Base-by-base conservation (phyloP, 2,329 filamentous ascomycete species). In the Cadophora malorum region DNA sequence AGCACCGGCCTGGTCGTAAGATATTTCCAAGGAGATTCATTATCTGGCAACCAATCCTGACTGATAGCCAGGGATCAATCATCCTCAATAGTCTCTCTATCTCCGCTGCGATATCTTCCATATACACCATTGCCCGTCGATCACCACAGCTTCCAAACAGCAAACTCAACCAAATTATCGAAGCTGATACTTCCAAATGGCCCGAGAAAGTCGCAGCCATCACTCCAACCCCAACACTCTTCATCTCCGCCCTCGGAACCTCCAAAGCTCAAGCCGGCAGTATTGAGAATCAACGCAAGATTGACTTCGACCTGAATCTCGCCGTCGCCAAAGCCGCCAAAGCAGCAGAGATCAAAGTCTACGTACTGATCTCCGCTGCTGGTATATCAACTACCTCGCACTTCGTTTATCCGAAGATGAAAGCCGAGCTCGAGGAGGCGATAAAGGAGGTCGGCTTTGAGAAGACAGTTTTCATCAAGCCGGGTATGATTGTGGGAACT, bases 261-360 rank as follows among this genome's bases (percentile, higher is more conserved):
- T 97, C 94, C 0, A 87, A 89, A 59, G 90, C 83, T 0, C 84
- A 85, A 14, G 94, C 93, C 0, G 94, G 94, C 69, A 84, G 91
- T 66, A 81, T 97, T 71, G 90, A 88, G 28, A 88, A 90, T 70
- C 95, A 97, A 80, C 91, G 93, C 81, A 91, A 92, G 77, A 91
- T 97, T 71, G 95, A 97, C 81, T 88, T 94, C 77, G 93, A 96
- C 76, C 83, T 97, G 55, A 97, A 97, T 79, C 79, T 96, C 58
- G 89, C 90, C 71, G 84, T 97, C 25, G 94, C 92, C 4, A 85
- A 86, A 69, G 88, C 91, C 0, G 93, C 94, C 56, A 92, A 90
- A 76, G 85, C 85, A 4, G 87, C 89, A 0, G 93, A 92, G 41
- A 85, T 88, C 12, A 87, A 88, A 72, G 90, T 90, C 35, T 38